Evolutionary conservation across 495 filamentous ascomycete genomes (phyloP), one percentile per base, ranked within the genome.

Genomic region (Pseudevernia furfuracea): DNA sequence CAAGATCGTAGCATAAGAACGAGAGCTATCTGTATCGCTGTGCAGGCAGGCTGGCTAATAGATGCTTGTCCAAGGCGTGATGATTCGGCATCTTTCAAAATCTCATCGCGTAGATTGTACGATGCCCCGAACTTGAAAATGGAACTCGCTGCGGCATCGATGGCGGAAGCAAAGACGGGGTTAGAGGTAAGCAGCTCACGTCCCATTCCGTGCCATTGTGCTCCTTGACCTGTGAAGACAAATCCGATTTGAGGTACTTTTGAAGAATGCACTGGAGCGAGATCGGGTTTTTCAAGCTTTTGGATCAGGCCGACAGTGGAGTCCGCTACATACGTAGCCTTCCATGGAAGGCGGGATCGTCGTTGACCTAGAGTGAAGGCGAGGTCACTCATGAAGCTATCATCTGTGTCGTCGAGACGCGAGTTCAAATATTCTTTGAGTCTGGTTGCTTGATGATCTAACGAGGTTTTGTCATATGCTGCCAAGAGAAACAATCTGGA

Each of bases 181-280:
- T 44, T 52, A 6, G 32, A 21, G 28, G n/a, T 19, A 12, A 65
- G 25, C 3, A 59, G 37, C 37, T 65, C 58, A 32, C 80, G 78
- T 3, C 82, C 83, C 83, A 85, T 85, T 34, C 75, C 79, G 41
- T 75, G 66, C 81, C 81, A 86, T 63, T 85, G 80, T 36, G 80
- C 79, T 17, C 79, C 79, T 61, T 80, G 78, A 21, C 78, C 63
- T 12, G 57, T 65, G 34, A 65, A 65, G 6, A 60, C 44, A 23
- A 60, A 65, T 21, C 63, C 63, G 11, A 65, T 7, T 23, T 34
- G 23, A 25, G 57, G 60, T 34, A 14, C 19, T 49, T 57, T 34
- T 5, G 10, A 8, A 41, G 49, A 53, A 7, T 14, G 49, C 49
- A 32, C 17, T 17, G 49, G 49, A 32, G 23, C 12, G 14, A 53